Evolutionary conservation across 305 asterid genomes (phyloP).

Genomic region (Solanum hybrid): DNA sequence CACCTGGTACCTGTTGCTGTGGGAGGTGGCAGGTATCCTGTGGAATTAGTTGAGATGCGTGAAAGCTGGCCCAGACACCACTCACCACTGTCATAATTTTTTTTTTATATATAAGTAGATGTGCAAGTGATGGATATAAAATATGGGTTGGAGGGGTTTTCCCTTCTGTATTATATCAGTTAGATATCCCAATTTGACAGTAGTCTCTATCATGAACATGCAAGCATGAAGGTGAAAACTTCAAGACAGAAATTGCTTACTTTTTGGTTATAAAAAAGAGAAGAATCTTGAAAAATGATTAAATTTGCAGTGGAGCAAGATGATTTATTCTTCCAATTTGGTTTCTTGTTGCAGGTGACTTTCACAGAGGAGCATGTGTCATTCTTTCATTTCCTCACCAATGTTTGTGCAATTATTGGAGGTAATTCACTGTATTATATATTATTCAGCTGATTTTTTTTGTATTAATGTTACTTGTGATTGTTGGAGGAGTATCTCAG

Average conservation of each 20-base stretch:
- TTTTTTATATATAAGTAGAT: neutral
- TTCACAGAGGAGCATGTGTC: conserved; percentile 67
- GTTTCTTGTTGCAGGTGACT: conserved; percentile 54
- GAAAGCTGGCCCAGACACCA: neutral
- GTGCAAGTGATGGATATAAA: neutral
- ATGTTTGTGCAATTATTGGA: conserved; percentile 91
- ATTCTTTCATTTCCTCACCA: conserved; percentile 86
- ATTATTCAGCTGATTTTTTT: neutral
- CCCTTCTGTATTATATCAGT: neutral
- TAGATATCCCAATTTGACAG: neutral
- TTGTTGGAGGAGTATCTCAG: neutral
- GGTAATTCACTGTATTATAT: conserved; percentile 32
- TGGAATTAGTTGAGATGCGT: neutral
- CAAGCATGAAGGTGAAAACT: neutral
- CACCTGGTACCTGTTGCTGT: neutral
- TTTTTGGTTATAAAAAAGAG: neutral
- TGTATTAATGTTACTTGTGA: neutral
- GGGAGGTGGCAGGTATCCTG: neutral
- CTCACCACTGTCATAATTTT: neutral
- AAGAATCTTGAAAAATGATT: neutral
- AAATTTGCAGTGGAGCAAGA: neutral
- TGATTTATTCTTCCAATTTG: neutral
- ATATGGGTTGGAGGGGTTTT: neutral
- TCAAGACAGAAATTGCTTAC: neutral
- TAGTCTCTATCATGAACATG: neutral